Base-by-base conservation (phyloP, 805 yeast species). In the Spathaspora sp. region DNA sequence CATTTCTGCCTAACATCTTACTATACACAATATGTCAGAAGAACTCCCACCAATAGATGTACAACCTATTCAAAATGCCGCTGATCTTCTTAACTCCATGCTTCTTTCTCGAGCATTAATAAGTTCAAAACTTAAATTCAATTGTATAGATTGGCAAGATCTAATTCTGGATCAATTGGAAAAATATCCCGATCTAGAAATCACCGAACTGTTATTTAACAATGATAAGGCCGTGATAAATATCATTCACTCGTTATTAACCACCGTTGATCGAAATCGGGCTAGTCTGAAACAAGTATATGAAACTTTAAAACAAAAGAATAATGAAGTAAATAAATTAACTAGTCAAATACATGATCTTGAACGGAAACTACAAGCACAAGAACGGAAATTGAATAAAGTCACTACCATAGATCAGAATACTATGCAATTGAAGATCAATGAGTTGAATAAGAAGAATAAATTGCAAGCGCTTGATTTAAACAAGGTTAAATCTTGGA, bases 171-270 rank as follows among this genome's bases (percentile, higher is more conserved):
- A 65, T 44, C 75, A 70, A 53, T 26, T 56, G 44, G 54, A 44
- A 5, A 45, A 54, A 12, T 32, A 49, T 19, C 45, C 51, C 10
- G 17, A 29, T n/a, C 39, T 51, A 42, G 52, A 55, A 20, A 49
- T 69, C 11, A 65, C 69, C 5, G 72, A 69, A 14, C 48, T 49
- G 12, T 44, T 70, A 19, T 74, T 68, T 51, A 62, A 67, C 48
- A 72, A 72, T 57, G 77, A 72, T 58, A 68, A 68, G 49, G 67
- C 68, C 51, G 54, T 60, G 31, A 69, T 75, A 45, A 73, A 75
- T 52, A 63, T 70, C 35, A 62, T 75, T 1, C 70, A 72, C 54
- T 65, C 73, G 11, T 63, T 64, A 31, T 51, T 62, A 39, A 69
- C 61, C 53, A 61, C 62, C 32, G 59, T 67, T n/a, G 75, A 70